phyloP scores from a whole-genome alignment of 495 filamentous ascomycete species.

The Neurospora sp. region DNA sequence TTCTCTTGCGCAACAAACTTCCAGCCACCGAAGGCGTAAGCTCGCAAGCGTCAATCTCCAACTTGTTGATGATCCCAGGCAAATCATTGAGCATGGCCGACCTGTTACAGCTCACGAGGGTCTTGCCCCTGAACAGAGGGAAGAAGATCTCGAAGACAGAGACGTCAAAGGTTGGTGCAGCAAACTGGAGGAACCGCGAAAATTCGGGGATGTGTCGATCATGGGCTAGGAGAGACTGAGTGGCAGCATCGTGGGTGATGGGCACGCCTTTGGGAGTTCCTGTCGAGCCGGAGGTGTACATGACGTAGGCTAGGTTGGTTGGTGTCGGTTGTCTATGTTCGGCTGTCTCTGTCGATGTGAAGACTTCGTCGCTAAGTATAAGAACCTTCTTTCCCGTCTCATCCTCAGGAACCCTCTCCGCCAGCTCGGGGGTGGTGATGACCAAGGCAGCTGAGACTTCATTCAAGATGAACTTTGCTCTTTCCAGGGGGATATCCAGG shows the following conservation, averaged over 20 bases:
- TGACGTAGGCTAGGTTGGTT: constrained; percentile 64
- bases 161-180: constrained; percentile 79
- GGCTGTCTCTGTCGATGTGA: neutral
- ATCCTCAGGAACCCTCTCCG: constrained; percentile 16
- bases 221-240: constrained; percentile 69
- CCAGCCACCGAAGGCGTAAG: constrained; percentile 73
- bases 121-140: constrained; percentile 56
- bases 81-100: constrained; percentile 59
- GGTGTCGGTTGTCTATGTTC: constrained; percentile 9
- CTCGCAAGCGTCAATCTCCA: constrained; percentile 71
- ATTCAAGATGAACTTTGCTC: constrained; percentile 60
- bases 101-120: constrained; percentile 58
- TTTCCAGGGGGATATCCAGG: constrained; percentile 58
- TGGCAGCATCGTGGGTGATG: constrained; percentile 64
- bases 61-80: constrained; percentile 45
- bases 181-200: constrained; percentile 73
- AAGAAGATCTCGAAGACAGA: constrained; percentile 88
- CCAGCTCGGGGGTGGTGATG: constrained; percentile 36
- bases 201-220: constrained; percentile 62
- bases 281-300: constrained; percentile 87
- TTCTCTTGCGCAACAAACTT: constrained; percentile 50
- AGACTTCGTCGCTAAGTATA: constrained; percentile 11
- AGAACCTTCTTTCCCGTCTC: constrained; percentile 14
- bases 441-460: constrained; percentile 54
- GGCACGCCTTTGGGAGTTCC: constrained; percentile 81